Conservation (phyloP, 2,329 filamentous ascomycete genomes). For the Plectosphaerella cucumerina region DNA sequence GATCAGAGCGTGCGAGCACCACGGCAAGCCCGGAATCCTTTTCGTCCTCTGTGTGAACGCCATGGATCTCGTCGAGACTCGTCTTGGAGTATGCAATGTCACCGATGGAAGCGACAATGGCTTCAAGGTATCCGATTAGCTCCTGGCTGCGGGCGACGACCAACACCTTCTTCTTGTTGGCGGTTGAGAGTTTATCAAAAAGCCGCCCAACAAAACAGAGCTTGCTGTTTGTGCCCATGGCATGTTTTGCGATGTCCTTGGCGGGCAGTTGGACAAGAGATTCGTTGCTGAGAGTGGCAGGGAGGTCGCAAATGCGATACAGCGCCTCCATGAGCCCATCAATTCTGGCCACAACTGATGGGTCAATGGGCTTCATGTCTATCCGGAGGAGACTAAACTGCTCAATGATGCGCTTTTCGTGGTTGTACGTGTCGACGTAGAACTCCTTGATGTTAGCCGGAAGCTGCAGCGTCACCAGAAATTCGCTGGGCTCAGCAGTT, state of each 20-base stretch:
- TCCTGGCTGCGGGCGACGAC: conserved; percentile 48
- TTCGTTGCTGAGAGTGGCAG: conserved; percentile 45
- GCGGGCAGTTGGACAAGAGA: conserved; percentile 31
- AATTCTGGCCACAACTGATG: conserved; percentile 37
- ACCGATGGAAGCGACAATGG: conserved; percentile 37
- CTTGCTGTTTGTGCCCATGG: conserved; percentile 54
- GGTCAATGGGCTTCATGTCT: conserved; percentile 15
- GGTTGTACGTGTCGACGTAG: conserved; percentile 46
- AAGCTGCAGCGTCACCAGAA: conserved; percentile 53
- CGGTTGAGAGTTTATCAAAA: conserved; percentile 36
- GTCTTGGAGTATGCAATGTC: conserved; percentile 28
- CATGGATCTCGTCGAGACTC: conserved; percentile 21
- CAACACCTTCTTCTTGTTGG: conserved; percentile 40
- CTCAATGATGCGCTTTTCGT: conserved; percentile 37
- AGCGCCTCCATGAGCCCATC: conserved; percentile 48
- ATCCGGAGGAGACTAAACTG: conserved; percentile 31
- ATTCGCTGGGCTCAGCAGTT: conserved; percentile 31
- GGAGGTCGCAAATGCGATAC: conserved; percentile 53
- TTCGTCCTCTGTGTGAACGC: conserved; percentile 14
- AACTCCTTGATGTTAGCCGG: conserved; percentile 46
- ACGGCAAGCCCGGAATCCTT: conserved; percentile 29
- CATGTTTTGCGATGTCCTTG: conserved; percentile 45
- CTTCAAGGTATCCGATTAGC: conserved; percentile 47
- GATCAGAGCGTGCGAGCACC: conserved; percentile 33
- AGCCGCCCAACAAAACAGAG: conserved; percentile 56